These are phyloP conservation scores for Silene uniflora DNA, from an alignment of 148 eudicot species.

Conservation along the genomic window DNA sequence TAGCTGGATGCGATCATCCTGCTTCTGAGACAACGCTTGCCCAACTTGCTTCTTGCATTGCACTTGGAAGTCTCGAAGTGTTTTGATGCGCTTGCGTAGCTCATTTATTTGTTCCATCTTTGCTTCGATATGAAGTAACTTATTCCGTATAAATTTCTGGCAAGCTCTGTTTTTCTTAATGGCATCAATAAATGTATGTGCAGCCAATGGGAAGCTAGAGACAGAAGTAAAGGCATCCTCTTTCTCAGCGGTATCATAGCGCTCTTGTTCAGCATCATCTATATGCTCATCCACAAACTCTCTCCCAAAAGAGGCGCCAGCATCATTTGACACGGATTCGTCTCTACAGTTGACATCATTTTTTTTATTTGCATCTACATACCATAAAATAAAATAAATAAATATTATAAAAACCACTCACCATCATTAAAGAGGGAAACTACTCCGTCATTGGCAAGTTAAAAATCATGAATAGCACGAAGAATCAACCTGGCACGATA, in stretches of 20 bases:
- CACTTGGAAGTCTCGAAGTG: constrained; percentile 56
- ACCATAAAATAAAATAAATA: neutral
- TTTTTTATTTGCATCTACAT: constrained; percentile 16
- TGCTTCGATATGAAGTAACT: constrained; percentile 60
- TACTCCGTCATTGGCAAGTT: too few species aligned
- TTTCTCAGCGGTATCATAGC: constrained; percentile 16
- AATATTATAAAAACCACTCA: too few species aligned
- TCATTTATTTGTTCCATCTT: constrained; percentile 64
- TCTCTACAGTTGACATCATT: constrained; percentile 10
- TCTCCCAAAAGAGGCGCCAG: constrained; percentile 37
- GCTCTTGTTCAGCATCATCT: constrained; percentile 38
- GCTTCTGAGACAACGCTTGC: constrained; percentile 60
- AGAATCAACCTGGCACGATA: too few species aligned
- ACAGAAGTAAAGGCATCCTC: constrained; percentile 17
- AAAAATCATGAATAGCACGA: too few species aligned
- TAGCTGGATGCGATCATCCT: constrained; percentile 67
- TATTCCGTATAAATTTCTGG: constrained; percentile 64
- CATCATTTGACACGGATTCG: constrained; percentile 33
- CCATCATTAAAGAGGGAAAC: too few species aligned
- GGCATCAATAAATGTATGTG: constrained; percentile 73
- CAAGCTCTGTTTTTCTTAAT: constrained; percentile 84
- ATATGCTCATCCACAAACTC: constrained; percentile 34
- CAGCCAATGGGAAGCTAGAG: constrained; percentile 53
- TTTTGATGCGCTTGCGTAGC: constrained; percentile 55
- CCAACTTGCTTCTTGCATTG: constrained; percentile 54